These are phyloP conservation scores for Herpetomonas samuelpessoai DNA, from an alignment of 208 protist genomes.

Conservation along the genomic window DNA sequence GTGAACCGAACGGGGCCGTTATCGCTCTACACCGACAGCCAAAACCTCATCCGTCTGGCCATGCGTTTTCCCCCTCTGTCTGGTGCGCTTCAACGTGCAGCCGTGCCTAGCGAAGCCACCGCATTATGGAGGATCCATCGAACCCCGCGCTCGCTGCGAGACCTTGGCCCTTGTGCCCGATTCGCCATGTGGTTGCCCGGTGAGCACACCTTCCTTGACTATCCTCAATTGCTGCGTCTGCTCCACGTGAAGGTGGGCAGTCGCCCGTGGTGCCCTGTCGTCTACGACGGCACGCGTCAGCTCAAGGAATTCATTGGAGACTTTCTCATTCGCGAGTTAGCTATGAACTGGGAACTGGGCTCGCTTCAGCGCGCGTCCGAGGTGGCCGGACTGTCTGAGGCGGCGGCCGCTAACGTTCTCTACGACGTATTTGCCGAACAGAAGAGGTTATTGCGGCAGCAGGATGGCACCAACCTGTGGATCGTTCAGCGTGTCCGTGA, in stretches of 20 bases:
- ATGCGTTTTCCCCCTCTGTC: background rate
- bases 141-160: background rate
- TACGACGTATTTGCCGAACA: background rate
- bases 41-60: background rate
- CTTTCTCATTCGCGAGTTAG: background rate
- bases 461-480: background rate
- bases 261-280: background rate
- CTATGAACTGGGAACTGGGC: background rate
- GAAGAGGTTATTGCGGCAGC: background rate
- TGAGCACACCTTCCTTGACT: background rate
- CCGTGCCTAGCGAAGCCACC: background rate
- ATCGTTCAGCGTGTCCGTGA: background rate
- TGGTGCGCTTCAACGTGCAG: background rate
- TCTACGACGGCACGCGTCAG: background rate
- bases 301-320: background rate
- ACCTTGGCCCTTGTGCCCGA: background rate
- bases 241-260: background rate
- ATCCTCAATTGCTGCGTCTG: background rate
- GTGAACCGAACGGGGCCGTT: background rate
- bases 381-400: too few species aligned
- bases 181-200: background rate
- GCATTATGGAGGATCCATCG: background rate
- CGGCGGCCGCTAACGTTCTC: background rate
- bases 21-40: slow-evolving; percentile 11
- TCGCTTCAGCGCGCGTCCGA: background rate